Evolutionary conservation across 345 rosid species (phyloP).

Genomic region (Acer campestre): DNA sequence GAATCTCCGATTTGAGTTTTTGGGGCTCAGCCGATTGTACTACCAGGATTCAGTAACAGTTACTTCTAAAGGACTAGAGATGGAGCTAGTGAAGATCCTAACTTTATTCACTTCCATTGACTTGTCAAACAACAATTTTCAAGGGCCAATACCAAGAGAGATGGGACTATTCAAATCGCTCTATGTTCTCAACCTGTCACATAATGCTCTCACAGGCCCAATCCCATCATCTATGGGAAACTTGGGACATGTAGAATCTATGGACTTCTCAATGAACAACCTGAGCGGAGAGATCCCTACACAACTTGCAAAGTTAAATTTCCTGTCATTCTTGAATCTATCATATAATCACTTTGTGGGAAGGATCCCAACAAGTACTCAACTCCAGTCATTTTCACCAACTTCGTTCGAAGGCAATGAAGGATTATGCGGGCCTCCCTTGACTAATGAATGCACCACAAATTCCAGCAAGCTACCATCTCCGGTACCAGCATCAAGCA

Average conservation of each 20-base stretch:
- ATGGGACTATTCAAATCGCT: neutral
- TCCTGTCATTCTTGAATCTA: constrained; percentile 35
- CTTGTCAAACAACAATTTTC: constrained; percentile 24
- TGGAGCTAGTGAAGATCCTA: constrained; percentile 43
- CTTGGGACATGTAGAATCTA: constrained; percentile 27
- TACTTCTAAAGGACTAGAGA: constrained; percentile 36
- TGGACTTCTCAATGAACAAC: constrained; percentile 33
- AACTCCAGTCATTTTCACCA: constrained; percentile 29
- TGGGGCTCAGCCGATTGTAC: neutral
- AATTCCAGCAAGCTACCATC: neutral
- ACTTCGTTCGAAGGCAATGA: constrained; percentile 21
- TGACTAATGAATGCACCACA: neutral
- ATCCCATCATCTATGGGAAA: constrained; percentile 29
- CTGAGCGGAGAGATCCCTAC: constrained; percentile 30
- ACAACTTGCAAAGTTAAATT: constrained; percentile 26
- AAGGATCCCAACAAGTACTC: constrained; percentile 21
- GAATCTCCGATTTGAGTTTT: constrained; percentile 9
- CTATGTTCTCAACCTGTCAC: constrained; percentile 33
- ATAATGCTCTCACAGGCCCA: constrained; percentile 22
- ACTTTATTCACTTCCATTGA: constrained; percentile 45
- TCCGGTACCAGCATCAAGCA: neutral
- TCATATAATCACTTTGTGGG: constrained; percentile 36
- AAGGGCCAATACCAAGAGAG: constrained; percentile 35
- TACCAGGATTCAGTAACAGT: constrained; percentile 43
- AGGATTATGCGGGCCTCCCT: constrained; percentile 30